Conservation (phyloP, 345 rosid genomes). For the Jatropha curcas region DNA sequence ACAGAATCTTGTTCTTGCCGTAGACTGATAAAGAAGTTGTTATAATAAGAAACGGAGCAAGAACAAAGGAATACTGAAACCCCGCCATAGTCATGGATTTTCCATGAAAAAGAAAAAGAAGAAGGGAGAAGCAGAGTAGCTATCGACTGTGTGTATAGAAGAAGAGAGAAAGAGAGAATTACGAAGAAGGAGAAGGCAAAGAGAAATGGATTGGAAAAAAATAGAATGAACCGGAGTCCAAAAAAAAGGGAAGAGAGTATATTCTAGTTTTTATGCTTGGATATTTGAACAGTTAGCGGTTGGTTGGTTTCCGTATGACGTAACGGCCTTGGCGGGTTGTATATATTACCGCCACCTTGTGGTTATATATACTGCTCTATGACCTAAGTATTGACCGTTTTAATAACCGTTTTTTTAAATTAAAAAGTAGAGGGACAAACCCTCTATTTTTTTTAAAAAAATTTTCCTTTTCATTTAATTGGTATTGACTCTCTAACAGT, state of each 20-base stretch:
- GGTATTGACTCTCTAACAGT: no score
- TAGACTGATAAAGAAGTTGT: neutral
- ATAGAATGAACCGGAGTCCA: no score
- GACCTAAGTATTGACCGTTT: no score
- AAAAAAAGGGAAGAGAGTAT: neutral
- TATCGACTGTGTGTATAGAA: no score
- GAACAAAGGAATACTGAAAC: neutral
- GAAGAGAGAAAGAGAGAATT: no score
- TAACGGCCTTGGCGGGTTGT: neutral
- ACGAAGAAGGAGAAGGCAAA: no score
- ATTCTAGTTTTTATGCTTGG: neutral
- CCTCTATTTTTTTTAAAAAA: no score
- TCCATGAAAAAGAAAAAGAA: neutral
- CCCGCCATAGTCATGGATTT: neutral
- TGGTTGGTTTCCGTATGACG: constrained; percentile 3
- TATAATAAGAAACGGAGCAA: neutral
- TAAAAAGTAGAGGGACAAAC: no score
- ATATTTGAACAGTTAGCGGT: constrained; percentile 7
- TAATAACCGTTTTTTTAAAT: no score
- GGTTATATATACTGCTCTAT: no score
- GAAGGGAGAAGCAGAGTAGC: neutral
- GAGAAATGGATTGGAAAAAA: neutral
- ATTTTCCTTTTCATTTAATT: no score
- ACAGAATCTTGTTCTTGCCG: constrained; percentile 30
- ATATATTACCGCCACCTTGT: no score